A percentile compares a stretch with the other conserved stretches of the same genome.
Conservation (phyloP, 495 filamentous ascomycete species). For the Podospora pseudoanserina region DNA sequence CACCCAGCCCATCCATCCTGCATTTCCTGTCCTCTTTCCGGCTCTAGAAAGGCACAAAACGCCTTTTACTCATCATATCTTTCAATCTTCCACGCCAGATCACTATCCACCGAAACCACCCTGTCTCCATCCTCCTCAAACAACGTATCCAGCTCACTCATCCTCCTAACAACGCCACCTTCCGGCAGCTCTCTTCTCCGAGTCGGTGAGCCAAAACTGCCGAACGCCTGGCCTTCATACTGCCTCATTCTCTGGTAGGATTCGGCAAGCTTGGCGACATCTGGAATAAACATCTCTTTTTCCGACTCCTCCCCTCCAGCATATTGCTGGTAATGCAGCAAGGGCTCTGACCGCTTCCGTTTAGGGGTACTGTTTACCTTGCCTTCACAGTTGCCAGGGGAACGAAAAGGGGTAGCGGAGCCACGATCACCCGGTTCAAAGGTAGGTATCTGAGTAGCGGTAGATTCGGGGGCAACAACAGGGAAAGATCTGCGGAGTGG, state of each 20-base stretch:
- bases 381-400: neutral
- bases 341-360: neutral
- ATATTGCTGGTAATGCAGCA: neutral
- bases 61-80: neutral
- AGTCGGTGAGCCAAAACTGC: neutral
- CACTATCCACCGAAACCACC: neutral
- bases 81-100: neutral
- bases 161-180: neutral
- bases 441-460: neutral
- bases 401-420: neutral
- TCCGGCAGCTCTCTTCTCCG: neutral
- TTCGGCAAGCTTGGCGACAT: neutral
- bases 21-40: neutral
- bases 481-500: too few relatives aligned
- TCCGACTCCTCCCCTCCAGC: neutral
- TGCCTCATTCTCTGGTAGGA: neutral
- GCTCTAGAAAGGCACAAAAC: too few relatives aligned
- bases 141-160: neutral
- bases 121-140: neutral
- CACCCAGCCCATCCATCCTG: too few relatives aligned
- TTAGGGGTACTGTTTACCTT: neutral
- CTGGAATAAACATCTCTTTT: neutral
- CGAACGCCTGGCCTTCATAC: neutral
- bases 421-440: too few relatives aligned
- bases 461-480: too few relatives aligned